Percentiles rank a stretch among this genome's conserved stretches.
Conservation (phyloP, 1,284 basidiomycete species). For the Somion occarium region DNA sequence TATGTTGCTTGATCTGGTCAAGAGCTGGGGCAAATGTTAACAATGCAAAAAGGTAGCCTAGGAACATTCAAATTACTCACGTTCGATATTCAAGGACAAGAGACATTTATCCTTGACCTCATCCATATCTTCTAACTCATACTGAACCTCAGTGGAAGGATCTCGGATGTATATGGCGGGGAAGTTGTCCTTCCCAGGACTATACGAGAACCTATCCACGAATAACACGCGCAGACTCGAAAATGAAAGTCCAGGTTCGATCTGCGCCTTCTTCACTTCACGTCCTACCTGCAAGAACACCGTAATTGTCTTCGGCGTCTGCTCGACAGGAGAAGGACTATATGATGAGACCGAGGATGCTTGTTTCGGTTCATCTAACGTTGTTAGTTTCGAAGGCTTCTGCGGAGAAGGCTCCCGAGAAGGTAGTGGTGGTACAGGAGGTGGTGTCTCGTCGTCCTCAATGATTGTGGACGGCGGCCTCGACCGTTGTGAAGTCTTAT, state of each 20-base stretch:
- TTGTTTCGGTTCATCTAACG: slow-evolving; percentile 17
- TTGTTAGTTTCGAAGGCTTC: slow-evolving; percentile 12
- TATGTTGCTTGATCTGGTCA: slow-evolving; percentile 98
- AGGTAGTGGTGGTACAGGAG: slow-evolving; percentile 43
- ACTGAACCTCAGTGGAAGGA: slow-evolving; percentile 86
- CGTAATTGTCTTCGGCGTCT: slow-evolving; percentile 39
- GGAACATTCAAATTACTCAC: slow-evolving; percentile 46
- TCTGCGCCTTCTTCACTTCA: slow-evolving; percentile 83
- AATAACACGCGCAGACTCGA: slow-evolving; percentile 81
- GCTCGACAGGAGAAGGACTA: slow-evolving; percentile 20
- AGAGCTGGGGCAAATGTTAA: slow-evolving; percentile 57
- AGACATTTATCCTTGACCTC: slow-evolving; percentile 88
- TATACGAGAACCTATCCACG: slow-evolving; percentile 94
- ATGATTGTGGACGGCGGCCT: slow-evolving; percentile 26
- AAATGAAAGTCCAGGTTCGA: slow-evolving; percentile 72
- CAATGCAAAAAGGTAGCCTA: background rate
- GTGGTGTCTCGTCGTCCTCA: slow-evolving; percentile 39
- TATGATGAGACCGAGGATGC: slow-evolving; percentile 12
- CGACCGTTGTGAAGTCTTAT: slow-evolving; percentile 19
- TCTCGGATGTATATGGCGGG: slow-evolving; percentile 96
- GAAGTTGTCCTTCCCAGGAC: slow-evolving; percentile 90
- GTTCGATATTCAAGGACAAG: slow-evolving; percentile 93
- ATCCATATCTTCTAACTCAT: slow-evolving; percentile 94
- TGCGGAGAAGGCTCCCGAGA: slow-evolving; percentile 17
- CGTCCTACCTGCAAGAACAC: slow-evolving; percentile 91